Evolutionary conservation across 1,284 basidiomycete species (phyloP), one percentile per base, ranked within the genome.

Genomic region (Irpex rosettiformis): DNA sequence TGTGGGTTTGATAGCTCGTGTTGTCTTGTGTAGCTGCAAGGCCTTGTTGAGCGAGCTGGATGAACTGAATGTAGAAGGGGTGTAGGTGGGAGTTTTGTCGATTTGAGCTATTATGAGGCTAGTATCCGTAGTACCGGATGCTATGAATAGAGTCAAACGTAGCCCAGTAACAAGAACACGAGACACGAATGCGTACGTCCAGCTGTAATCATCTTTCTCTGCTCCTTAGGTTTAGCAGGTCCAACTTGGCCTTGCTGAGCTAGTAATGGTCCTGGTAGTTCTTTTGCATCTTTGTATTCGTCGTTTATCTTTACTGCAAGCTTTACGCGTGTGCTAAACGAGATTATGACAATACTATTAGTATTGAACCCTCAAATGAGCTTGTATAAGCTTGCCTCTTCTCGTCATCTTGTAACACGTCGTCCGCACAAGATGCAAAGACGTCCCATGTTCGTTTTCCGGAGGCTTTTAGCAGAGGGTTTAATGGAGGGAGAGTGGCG

Each of bases 271-370:
- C 92, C 76, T 0, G 96, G 96, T 1, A 98, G 85, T 30, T 88
- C 83, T 70, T 91, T 92, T 66, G 85, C 93, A 69, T 97, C 88
- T 58, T 82, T 81, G 74, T 96, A 99, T 74, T 98, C 96, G 75
- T 89, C 79, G 67, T 85, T 72, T 74, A 91, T 86, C 84, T 97
- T 85, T 68, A 89, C 81, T 5, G 89, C 77, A 45, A 92, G 69
- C 30, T 85, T 82, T 52, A 91, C 70, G 49, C 88, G 80, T 11
- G 84, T 76, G 67, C 90, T 92, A 63, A 18, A 43, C n/a, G 45
- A 5, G 21, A 43, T 29, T 16, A 16, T 49, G 37, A 52, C 45
- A n/a, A n/a, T 33, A 21, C 52, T 4, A 56, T 29, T n/a, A 3
- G 13, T 22, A 47, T 16, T 11, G 11, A 11, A 37, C 33, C 33